Base-by-base conservation (phyloP, 2,329 filamentous ascomycete genomes). In the Sporothrix mexicana region DNA sequence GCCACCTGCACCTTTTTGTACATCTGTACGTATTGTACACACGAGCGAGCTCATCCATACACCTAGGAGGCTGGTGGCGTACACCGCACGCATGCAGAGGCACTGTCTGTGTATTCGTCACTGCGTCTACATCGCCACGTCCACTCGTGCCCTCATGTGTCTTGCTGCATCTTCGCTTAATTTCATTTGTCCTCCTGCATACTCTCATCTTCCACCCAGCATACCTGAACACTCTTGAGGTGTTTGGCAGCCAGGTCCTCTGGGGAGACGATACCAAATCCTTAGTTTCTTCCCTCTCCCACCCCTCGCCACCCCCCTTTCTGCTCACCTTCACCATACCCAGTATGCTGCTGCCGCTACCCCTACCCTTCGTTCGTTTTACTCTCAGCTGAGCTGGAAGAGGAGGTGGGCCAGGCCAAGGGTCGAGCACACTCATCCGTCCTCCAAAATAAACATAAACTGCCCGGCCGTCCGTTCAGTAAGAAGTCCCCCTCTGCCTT, bases 401-500 rank as follows among this genome's bases (percentile, higher is more conserved):
- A 20, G 9, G 23, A 30, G n/a, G 20, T n/a, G 23, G 9, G 23
- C 20, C 8, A 25, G 12, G 8, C n/a, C 43, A 41, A 25, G 36
- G 45, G 53, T 73, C 72, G 43, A 45, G n/a, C 47, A 36, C 13
- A 17, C 59, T 43, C 49, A 12, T n/a, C 43, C 59, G 12, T 9
- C 9, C 47, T 36, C 25, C 45, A 64, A 66, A 67, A 71, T 25
- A 36, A 67, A 45, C 25, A 66, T 53, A 53, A 36, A 64, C 64
- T 64, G 51, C 49, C 41, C 23, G n/a, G 20, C 61, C 25, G 66
- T 53, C 68, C 25, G 59, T 41, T 71, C 68, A 71, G 68, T 36
- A 36, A 36, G 30, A 36, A 36, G 12, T 25, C 47, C 17, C 59
- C 59, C 20, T 45, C 25, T 7, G 23, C 30, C 67, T 57, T 57